Evolutionary conservation across 2,329 filamentous ascomycete species (phyloP), one percentile per base, ranked within the genome.

Genomic region (Fusarium guadeloupense): DNA sequence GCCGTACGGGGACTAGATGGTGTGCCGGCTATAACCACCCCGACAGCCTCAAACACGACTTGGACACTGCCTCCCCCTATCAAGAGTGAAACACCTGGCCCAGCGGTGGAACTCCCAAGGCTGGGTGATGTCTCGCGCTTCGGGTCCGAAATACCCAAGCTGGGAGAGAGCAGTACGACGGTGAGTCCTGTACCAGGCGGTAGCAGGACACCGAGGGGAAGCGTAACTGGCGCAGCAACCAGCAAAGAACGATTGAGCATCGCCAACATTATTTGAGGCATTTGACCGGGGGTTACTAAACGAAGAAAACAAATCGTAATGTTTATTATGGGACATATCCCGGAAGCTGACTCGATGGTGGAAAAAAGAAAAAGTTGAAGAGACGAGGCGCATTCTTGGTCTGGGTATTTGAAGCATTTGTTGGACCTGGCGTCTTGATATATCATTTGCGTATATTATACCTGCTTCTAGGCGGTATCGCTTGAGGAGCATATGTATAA

Each of bases 221-320:
- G 62, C 26, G n/a, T n/a, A n/a, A n/a, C n/a, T n/a, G n/a, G n/a
- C n/a, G 30, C 42, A 34, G 45, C 56, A n/a, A 70, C 58, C 16
- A 64, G 58, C 42, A 71, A 69, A 40, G 74, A 76, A 37, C 72
- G 74, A n/a, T 59, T 79, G 45, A 79, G 77, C 62, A 79, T 79
- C 61, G 77, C 77, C 10, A 79, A 80, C 41, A 80, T 80, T n/a
- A 80, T 80, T 25, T 80, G 62, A 69, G 20, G 30, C 42, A 21
- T 10, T 21, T 42, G 39, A 26, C 6, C n/a, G 43, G 26, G 30
- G 23, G 20, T 48, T 31, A 55, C 33, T 48, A 54, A 44, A 53
- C 28, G 58, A 54, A 44, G 44, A 35, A 26, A 26, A 26, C 35
- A 53, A 34, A 41, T 54, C 39, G 63, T 69, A 68, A 69, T 69